phyloP scores from a whole-genome alignment of 1,284 basidiomycete species.

The Leccinum brunneo-olivaceum region DNA sequence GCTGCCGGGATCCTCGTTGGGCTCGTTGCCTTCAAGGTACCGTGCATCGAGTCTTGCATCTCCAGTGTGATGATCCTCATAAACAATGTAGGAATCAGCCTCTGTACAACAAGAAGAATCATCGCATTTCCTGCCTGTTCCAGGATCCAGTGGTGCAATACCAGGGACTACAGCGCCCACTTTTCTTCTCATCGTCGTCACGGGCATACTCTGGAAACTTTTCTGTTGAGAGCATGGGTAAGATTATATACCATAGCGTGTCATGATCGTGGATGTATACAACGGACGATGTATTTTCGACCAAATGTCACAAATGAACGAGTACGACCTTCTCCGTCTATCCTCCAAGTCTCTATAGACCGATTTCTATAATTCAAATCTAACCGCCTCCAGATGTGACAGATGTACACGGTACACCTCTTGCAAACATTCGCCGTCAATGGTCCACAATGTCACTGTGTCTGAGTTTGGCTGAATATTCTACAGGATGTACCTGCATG shows the following conservation, averaged over 20 bases:
- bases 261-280: too few relatives aligned
- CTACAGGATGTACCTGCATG: too few relatives aligned
- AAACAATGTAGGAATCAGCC: conserved; percentile 43
- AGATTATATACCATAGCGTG: neutral
- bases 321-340: too few relatives aligned
- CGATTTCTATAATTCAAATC: too few relatives aligned
- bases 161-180: conserved; percentile 16
- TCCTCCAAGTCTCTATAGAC: too few relatives aligned
- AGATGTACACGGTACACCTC: too few relatives aligned
- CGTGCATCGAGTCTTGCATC: conserved; percentile 5
- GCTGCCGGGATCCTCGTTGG: conserved; percentile 78
- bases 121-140: conserved; percentile 57
- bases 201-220: conserved; percentile 23
- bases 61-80: conserved; percentile 3
- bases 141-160: conserved; percentile 41
- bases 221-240: conserved; percentile 11
- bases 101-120: conserved; percentile 46
- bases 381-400: too few relatives aligned
- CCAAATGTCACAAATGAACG: too few relatives aligned
- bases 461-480: too few relatives aligned
- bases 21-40: conserved; percentile 79
- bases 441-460: too few relatives aligned
- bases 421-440: too few relatives aligned
- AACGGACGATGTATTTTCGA: too few relatives aligned
- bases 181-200: conserved; percentile 15